A percentile compares a stretch with the other conserved stretches of the same genome.
phyloP scores from a whole-genome alignment of 257 asterid genomes.

The Ophiorrhiza pumila region DNA sequence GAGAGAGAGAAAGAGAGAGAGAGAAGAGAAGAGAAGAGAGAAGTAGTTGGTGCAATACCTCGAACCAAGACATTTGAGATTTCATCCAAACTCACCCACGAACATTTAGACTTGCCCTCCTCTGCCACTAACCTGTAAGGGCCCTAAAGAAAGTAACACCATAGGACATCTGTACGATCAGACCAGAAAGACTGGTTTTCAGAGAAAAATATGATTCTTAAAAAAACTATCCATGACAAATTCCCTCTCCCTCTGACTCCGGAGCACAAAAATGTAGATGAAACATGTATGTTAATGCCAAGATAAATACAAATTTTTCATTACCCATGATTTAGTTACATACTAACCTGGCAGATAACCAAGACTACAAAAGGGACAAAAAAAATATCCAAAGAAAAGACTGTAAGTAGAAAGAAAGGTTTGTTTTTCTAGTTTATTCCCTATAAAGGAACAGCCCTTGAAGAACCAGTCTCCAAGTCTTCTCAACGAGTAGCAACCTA shows the following conservation, averaged over 20 bases:
- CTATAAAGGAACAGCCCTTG: background rate
- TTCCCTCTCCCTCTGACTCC: background rate
- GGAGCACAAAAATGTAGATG: background rate
- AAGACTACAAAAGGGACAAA: background rate
- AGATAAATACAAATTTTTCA: background rate
- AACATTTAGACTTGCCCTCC: conserved; percentile 93
- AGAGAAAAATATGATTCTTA: too few species aligned
- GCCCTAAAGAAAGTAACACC: conserved; percentile 53
- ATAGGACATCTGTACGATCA: conserved; percentile 28
- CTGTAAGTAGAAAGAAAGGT: background rate
- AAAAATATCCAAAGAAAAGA: background rate
- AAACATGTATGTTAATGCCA: background rate
- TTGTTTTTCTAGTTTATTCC: background rate
- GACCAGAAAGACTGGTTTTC: too few species aligned
- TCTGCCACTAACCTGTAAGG: conserved; percentile 96
- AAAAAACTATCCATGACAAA: too few species aligned
- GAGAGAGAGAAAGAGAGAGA: conserved; percentile 6
- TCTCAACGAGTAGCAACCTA: background rate
- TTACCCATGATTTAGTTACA: background rate
- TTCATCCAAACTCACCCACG: conserved; percentile 95
- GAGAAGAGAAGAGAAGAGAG: too few species aligned
- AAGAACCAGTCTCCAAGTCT: background rate
- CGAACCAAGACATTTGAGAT: conserved; percentile 71
- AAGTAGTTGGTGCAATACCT: conserved; percentile 59
- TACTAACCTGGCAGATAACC: background rate